phyloP scores from a whole-genome alignment of 2,329 filamentous ascomycete species.

The Aphanocladium album region DNA sequence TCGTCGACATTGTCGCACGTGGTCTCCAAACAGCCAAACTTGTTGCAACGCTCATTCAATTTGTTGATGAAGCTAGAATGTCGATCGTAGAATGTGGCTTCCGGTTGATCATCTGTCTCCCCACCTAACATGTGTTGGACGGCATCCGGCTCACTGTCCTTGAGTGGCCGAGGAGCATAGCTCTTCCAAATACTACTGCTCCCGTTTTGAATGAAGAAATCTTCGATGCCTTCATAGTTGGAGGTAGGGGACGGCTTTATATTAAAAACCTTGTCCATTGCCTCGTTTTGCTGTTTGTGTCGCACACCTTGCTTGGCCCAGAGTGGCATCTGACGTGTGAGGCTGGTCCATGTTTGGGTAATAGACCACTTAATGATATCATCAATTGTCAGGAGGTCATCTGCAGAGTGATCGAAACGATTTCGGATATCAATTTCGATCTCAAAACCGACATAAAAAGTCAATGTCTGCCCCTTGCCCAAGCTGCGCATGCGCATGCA shows the following conservation, averaged over 20 bases:
- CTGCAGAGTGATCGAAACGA: conserved; percentile 7
- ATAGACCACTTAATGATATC: conserved; percentile 58
- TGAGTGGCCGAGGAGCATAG: not conserved
- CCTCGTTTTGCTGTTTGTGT: conserved; percentile 36
- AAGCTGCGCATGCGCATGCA: conserved; percentile 70
- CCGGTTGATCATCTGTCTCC: not conserved
- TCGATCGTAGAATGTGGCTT: not conserved
- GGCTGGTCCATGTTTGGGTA: conserved; percentile 47
- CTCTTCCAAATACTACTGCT: not conserved
- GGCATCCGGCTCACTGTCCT: no score
- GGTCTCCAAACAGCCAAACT: not conserved
- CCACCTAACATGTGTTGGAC: not conserved
- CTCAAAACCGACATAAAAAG: conserved; percentile 56
- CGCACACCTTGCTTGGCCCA: conserved; percentile 58
- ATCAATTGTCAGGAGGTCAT: conserved; percentile 33
- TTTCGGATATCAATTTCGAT: conserved; percentile 49
- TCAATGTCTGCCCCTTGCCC: conserved; percentile 59
- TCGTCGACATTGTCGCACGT: conserved; percentile 42
- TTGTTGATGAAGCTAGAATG: not conserved
- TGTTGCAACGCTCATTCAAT: not conserved
- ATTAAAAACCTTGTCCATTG: conserved; percentile 24
- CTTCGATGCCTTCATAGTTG: not conserved
- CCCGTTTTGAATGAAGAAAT: not conserved
- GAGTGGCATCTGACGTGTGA: conserved; percentile 45
- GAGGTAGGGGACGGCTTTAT: not conserved